Base-by-base conservation (phyloP, 1,139 yeast species). In the Debaryomycetaceae sp. region DNA sequence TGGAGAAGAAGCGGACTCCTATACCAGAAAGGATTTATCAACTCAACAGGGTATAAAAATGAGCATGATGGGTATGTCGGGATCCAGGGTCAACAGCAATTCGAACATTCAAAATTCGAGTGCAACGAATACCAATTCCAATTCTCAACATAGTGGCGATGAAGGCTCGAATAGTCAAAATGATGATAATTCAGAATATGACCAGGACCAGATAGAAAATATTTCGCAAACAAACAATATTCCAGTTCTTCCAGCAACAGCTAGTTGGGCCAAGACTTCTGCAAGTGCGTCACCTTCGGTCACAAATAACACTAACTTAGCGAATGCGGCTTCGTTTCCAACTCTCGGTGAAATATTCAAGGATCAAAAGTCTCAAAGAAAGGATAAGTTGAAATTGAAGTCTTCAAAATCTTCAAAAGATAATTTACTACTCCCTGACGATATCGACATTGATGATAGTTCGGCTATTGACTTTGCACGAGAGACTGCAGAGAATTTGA, bases 1-100 rank as follows among this genome's bases (percentile, higher is more conserved):
- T 3, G 98, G 99, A 44, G 99, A 94, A 67, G 98, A 94, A 61
- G 98, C 98, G 1, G 98, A 94, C 56, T 84, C 95, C 6, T 92
- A 88, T 63, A 87, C 96, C 28, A 82, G 96, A 63, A 94, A 91
- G 59, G 97, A 91, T 58, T 74, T 89, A 58, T 83, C 91, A 11
- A 86, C 95, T 13, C 86, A 87, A 58, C 89, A 86, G 55, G 81
- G 82, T 50, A 73, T 79, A 47, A 79, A 77, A 59, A 78, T 79
- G 78, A 75, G 78, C 33, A 70, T 66, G 71, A 63, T 67, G 59
- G 70, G 66, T 17, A 55, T 59, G 56, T 44, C 51, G 33, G 48
- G 52, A 17, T 44, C 53, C 16, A 48, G 52, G 29, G 39, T 33
- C 31, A 37, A 36, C n/a, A 37, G 44, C 22, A 41, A 35, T 17